These are phyloP conservation scores for Paulownia fortunei DNA, from an alignment of 257 asterid genomes.

Conservation along the genomic window DNA sequence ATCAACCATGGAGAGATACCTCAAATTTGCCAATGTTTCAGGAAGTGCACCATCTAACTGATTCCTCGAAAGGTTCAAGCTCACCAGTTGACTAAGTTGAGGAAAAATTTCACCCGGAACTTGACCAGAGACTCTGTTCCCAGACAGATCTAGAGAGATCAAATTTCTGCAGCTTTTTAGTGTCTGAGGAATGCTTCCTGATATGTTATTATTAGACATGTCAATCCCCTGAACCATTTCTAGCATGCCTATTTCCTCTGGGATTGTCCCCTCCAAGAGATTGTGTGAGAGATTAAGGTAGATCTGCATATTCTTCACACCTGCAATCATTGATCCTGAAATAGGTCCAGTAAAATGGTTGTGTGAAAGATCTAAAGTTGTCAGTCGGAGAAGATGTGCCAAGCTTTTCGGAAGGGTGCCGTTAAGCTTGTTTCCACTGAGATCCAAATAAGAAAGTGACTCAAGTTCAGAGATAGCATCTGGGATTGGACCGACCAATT, in stretches of 20 bases:
- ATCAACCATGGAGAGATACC: slow-evolving; percentile 55
- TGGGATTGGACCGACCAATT: slow-evolving; percentile 61
- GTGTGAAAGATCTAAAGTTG: slow-evolving; percentile 61
- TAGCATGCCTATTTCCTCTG: slow-evolving; percentile 60
- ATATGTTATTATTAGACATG: slow-evolving; percentile 62
- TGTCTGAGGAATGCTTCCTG: slow-evolving; percentile 60
- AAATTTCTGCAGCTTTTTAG: slow-evolving; percentile 66
- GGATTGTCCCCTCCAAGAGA: slow-evolving; percentile 57
- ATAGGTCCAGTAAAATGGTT: slow-evolving; percentile 61
- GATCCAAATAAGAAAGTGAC: slow-evolving; percentile 58
- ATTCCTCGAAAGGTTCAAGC: slow-evolving; percentile 69
- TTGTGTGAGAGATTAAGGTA: slow-evolving; percentile 74
- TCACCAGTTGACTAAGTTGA: slow-evolving; percentile 48
- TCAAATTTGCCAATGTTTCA: slow-evolving; percentile 41
- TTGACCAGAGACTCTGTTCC: slow-evolving; percentile 59
- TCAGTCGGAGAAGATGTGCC: slow-evolving; percentile 46
- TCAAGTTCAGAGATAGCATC: slow-evolving; percentile 51
- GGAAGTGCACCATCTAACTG: slow-evolving; percentile 65
- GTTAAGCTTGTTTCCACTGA: slow-evolving; percentile 70
- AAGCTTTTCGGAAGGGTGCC: slow-evolving; percentile 67
- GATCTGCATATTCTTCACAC: slow-evolving; percentile 67
- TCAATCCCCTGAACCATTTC: slow-evolving; percentile 82
- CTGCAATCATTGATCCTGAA: slow-evolving; percentile 51
- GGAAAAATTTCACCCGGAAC: slow-evolving; percentile 48
- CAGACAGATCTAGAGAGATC: slow-evolving; percentile 63